phyloP scores from a whole-genome alignment of 148 eudicot species.

The Arctostaphylos glauca region DNA sequence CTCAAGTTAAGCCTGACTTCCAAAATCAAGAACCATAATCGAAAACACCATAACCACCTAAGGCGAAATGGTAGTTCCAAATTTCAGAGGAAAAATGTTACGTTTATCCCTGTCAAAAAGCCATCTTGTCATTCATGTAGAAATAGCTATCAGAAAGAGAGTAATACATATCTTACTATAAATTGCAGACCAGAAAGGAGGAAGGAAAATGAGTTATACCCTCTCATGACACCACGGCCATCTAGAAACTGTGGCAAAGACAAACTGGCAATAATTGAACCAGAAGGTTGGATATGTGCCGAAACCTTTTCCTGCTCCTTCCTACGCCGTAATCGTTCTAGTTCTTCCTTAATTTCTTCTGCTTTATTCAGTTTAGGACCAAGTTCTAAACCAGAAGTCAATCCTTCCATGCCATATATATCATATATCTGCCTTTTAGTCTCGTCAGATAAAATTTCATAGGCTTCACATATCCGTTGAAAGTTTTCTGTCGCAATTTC shows the following conservation, averaged over 20 bases:
- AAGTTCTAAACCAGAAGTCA: slow-evolving; percentile 89
- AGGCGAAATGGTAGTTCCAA: neutral
- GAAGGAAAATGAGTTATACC: slow-evolving; percentile 38
- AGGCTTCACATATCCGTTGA: slow-evolving; percentile 96
- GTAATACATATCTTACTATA: neutral
- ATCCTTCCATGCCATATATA: slow-evolving; percentile 95
- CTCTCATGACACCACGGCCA: slow-evolving; percentile 85
- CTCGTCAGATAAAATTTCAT: slow-evolving; percentile 90
- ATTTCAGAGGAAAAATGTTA: slow-evolving; percentile 1
- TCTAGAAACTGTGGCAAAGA: slow-evolving; percentile 72
- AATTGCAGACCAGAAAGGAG: slow-evolving; percentile 9
- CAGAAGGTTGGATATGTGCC: slow-evolving; percentile 64
- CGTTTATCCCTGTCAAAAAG: neutral
- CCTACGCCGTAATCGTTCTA: slow-evolving; percentile 66
- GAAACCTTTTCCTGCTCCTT: slow-evolving; percentile 60
- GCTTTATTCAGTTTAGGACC: slow-evolving; percentile 81
- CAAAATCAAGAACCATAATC: no score
- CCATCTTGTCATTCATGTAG: neutral
- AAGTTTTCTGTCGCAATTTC: slow-evolving; percentile 93
- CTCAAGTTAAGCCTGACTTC: no score
- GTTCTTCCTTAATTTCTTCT: slow-evolving; percentile 91
- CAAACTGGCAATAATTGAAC: slow-evolving; percentile 70
- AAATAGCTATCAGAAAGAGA: neutral
- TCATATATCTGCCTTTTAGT: slow-evolving; percentile 88
- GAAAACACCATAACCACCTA: neutral